Percentiles rank a stretch among this genome's conserved stretches.
Evolutionary conservation across 1,284 basidiomycete genomes (phyloP).

Genomic region (Cryptococcus sp.): DNA sequence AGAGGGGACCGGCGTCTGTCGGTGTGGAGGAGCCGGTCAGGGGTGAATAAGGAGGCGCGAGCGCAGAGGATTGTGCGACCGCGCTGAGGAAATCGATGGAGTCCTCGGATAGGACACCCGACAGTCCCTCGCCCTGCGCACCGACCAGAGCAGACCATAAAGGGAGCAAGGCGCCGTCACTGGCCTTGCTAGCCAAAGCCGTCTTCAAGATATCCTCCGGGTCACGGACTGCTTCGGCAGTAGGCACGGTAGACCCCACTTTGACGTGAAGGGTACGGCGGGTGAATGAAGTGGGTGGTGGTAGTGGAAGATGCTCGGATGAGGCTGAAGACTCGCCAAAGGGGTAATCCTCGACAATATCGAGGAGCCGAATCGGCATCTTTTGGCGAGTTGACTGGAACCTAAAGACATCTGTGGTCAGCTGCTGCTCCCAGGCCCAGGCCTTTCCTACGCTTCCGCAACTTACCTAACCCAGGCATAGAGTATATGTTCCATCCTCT

Average conservation of each 20-base stretch:
- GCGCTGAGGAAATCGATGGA: constrained; percentile 20
- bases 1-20: constrained; percentile 7
- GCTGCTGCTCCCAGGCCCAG: background rate
- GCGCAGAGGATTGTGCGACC: background rate
- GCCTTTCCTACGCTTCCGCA: background rate
- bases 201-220: constrained; percentile 5
- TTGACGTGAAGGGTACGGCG: constrained; percentile 31
- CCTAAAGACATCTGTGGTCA: constrained; percentile 10
- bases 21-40: constrained; percentile 6
- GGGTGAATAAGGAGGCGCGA: background rate
- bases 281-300: constrained; percentile 31
- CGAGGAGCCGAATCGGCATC: constrained; percentile 32
- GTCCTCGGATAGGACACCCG: constrained; percentile 18
- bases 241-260: constrained; percentile 1
- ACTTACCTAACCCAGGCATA: constrained; percentile 42
- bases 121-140: background rate
- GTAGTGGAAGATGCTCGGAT: constrained; percentile 24
- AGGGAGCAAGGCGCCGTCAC: constrained; percentile 1
- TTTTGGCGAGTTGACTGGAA: constrained; percentile 33
- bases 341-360: constrained; percentile 38
- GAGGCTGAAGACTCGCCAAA: constrained; percentile 32
- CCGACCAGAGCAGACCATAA: constrained; percentile 6
- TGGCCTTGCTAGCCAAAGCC: background rate
- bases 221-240: background rate
- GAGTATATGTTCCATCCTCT: constrained; percentile 37